These are phyloP conservation scores for Elasticomyces elasticus DNA, from an alignment of 495 filamentous ascomycete species.

Conservation along the genomic window DNA sequence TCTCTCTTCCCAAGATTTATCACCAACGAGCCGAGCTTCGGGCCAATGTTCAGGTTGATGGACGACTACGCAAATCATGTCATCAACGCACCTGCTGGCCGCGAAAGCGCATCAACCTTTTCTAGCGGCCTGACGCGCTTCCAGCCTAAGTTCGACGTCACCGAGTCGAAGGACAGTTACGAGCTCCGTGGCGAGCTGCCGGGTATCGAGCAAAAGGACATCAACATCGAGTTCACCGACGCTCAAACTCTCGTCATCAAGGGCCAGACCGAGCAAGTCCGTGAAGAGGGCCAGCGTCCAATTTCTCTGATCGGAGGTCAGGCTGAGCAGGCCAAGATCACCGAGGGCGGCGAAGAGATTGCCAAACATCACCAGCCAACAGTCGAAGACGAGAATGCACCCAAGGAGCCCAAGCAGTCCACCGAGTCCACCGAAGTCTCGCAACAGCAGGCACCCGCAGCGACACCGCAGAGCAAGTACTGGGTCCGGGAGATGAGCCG, in stretches of 20 bases:
- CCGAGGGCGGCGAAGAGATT: slow-evolving; percentile 23
- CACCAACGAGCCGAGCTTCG: slow-evolving; percentile 39
- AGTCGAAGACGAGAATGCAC: slow-evolving; percentile 50
- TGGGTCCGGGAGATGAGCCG: slow-evolving; percentile 73
- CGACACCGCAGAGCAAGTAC: slow-evolving; percentile 41
- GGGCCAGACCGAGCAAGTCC: slow-evolving; percentile 50
- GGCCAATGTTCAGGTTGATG: slow-evolving; percentile 63
- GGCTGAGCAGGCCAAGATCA: slow-evolving; percentile 18
- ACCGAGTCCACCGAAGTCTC: slow-evolving; percentile 20
- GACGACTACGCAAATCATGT: slow-evolving; percentile 60
- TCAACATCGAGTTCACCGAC: slow-evolving; percentile 80
- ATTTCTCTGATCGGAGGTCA: slow-evolving; percentile 30
- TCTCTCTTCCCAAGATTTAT: slow-evolving; percentile 52
- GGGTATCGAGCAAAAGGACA: slow-evolving; percentile 64
- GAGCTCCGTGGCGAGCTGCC: slow-evolving; percentile 84
- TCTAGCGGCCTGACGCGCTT: slow-evolving; percentile 39
- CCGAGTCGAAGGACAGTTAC: slow-evolving; percentile 56
- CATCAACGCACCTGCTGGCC: slow-evolving; percentile 15
- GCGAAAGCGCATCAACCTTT: slow-evolving; percentile 13
- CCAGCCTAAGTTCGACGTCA: slow-evolving; percentile 70
- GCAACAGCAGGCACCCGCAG: slow-evolving; percentile 8
- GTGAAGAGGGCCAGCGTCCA: slow-evolving; percentile 35
- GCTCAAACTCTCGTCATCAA: slow-evolving; percentile 62
- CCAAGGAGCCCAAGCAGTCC: slow-evolving; percentile 2
- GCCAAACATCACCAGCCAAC: slow-evolving; percentile 46